A percentile compares a stretch with the other conserved stretches of the same genome.
Conservation (phyloP, 805 yeast genomes). For the Lachancea fermentati region DNA sequence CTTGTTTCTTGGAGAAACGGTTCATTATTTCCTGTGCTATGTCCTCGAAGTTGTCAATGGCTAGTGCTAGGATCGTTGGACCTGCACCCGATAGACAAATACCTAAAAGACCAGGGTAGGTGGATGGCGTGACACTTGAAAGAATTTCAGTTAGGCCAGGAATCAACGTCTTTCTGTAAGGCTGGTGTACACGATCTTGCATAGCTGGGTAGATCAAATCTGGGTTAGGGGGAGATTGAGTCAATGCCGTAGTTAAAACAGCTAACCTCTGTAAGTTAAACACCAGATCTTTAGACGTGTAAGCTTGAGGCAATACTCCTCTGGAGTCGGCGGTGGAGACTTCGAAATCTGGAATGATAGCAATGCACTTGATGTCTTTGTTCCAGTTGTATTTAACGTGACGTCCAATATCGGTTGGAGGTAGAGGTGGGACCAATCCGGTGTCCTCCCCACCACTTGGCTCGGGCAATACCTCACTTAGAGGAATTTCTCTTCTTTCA, state of each 20-base stretch:
- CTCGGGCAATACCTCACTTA: conserved; percentile 77
- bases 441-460: conserved; percentile 67
- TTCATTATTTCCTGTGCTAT: conserved; percentile 73
- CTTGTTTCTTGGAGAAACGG: conserved; percentile 59
- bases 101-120: conserved; percentile 83
- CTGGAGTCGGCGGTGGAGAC: conserved; percentile 89
- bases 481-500: conserved; percentile 73
- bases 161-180: conserved; percentile 86
- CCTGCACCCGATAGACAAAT: conserved; percentile 97
- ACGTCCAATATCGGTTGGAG: conserved; percentile 83
- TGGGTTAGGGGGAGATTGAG: conserved; percentile 77
- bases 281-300: conserved; percentile 74
- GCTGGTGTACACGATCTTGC: conserved; percentile 96
- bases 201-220: conserved; percentile 85
- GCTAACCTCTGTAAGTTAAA: conserved; percentile 93
- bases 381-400: conserved; percentile 85
- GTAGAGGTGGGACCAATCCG: conserved; percentile 67
- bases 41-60: conserved; percentile 78
- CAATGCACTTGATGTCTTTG: conserved; percentile 74
- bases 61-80: conserved; percentile 91
- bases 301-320: conserved; percentile 79
- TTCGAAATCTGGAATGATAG: conserved; percentile 91
- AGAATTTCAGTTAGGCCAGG: conserved; percentile 88
- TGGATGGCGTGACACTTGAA: conserved; percentile 69
- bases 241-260: conserved; percentile 84